Evolutionary conservation across 208 protist species (phyloP).

Genomic region (Crithidia mellificae): DNA sequence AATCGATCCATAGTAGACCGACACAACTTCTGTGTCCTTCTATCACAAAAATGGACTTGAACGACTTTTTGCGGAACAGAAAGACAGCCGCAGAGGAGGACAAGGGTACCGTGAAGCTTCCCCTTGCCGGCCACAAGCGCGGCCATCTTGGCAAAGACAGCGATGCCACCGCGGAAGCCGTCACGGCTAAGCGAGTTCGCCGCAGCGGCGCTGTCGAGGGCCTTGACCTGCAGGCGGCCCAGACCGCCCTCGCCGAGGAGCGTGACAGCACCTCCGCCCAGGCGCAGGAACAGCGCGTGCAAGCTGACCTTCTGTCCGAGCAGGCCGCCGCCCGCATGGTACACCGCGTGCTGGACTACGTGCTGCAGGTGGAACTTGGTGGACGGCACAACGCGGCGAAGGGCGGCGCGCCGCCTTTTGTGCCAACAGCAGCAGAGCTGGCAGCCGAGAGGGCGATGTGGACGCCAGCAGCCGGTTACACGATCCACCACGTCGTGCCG

Average conservation of each 20-base stretch:
- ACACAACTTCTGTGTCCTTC: no score
- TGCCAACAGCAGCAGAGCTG: constrained; percentile 30
- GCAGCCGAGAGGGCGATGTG: constrained; percentile 39
- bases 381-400: constrained; percentile 61
- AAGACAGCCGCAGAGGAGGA: constrained; percentile 49
- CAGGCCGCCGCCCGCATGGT: constrained; percentile 38
- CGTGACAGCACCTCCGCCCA: constrained; percentile 20
- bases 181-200: constrained; percentile 2
- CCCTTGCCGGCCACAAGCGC: constrained; percentile 36
- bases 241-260: constrained; percentile 34
- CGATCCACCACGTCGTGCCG: constrained; percentile 48
- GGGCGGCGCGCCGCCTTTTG: constrained; percentile 28
- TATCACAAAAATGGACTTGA: constrained; percentile 43
- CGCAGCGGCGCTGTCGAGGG: constrained; percentile 28
- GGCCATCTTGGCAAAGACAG: constrained; percentile 1
- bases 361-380: constrained; percentile 54
- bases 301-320: constrained; percentile 32
- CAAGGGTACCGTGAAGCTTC: constrained; percentile 9
- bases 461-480: constrained; percentile 33
- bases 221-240: constrained; percentile 32
- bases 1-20: no score
- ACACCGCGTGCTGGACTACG: constrained; percentile 65
- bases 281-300: constrained; percentile 25
- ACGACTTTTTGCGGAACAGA: constrained; percentile 49
- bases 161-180: background rate